Percentiles rank a stretch among this genome's conserved stretches.
phyloP scores from a whole-genome alignment of 345 rosid genomes.

The Streptanthus diversifolius region DNA sequence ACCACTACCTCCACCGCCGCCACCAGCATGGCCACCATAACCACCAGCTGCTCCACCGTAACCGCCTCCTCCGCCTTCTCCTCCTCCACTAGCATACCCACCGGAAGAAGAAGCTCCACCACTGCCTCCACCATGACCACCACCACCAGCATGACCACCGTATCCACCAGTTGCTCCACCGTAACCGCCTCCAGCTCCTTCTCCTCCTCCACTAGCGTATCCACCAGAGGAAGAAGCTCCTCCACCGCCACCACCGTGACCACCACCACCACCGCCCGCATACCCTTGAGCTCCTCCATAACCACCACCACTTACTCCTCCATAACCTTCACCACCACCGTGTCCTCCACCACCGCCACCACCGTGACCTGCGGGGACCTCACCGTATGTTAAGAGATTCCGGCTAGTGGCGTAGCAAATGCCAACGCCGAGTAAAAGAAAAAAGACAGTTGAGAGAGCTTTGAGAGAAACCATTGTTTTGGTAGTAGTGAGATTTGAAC shows the following conservation, averaged over 20 bases:
- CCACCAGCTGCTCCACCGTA: conserved; percentile 44
- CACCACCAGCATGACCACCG: conserved; percentile 35
- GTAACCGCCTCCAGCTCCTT: conserved; percentile 39
- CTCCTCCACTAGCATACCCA: conserved; percentile 39
- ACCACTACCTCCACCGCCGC: conserved; percentile 36
- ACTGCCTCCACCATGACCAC: conserved; percentile 40
- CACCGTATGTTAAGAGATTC: conserved; percentile 25
- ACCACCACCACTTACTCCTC: conserved; percentile 36
- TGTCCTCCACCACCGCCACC: conserved; percentile 37
- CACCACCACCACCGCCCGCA: conserved; percentile 33
- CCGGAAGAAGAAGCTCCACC: conserved; percentile 37
- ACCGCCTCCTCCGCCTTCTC: conserved; percentile 40
- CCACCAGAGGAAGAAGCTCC: conserved; percentile 32
- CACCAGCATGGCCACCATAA: conserved; percentile 30
- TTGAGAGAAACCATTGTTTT: conserved; percentile 37
- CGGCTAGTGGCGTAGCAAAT: conserved; percentile 42
- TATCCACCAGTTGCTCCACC: conserved; percentile 43
- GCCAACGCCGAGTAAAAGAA: conserved; percentile 32
- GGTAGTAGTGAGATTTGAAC: not conserved
- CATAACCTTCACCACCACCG: conserved; percentile 37
- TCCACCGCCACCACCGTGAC: conserved; percentile 42
- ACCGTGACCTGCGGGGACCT: conserved; percentile 13
- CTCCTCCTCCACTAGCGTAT: conserved; percentile 39
- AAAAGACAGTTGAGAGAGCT: conserved; percentile 32
- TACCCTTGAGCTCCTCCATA: conserved; percentile 34